Conservation (phyloP, 163 green algal genomes). For the Scenedesmus sp. region DNA sequence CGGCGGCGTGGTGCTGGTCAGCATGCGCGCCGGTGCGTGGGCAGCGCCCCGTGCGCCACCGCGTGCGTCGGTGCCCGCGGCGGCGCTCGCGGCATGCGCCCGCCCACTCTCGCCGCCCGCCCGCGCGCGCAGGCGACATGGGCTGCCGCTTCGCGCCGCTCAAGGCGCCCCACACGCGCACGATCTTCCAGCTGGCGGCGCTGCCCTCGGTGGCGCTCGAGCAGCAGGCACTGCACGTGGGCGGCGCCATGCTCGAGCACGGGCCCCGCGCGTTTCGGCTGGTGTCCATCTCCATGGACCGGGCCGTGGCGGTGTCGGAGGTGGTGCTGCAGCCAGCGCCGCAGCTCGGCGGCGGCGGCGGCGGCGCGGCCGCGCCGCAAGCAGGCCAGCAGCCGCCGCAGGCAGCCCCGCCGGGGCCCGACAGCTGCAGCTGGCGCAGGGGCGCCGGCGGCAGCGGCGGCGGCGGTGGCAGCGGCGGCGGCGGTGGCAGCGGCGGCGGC, state of each 20-base stretch:
- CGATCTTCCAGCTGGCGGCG: conserved; percentile 32
- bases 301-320: conserved; percentile 19
- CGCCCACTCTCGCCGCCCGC: neutral
- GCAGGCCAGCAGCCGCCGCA: conserved; percentile 4
- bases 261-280: neutral
- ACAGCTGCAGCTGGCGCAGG: too few species aligned
- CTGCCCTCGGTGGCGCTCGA: conserved; percentile 8
- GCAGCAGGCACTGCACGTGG: conserved; percentile 32
- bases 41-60: too few species aligned
- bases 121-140: conserved; percentile 14
- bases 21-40: neutral
- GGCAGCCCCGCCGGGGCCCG: too few species aligned
- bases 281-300: conserved; percentile 26
- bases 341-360: too few species aligned
- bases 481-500: too few species aligned
- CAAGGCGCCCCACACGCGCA: conserved; percentile 16
- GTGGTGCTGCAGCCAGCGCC: neutral
- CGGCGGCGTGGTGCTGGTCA: neutral
- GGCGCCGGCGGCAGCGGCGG: too few species aligned
- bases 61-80: too few species aligned
- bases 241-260: too few species aligned
- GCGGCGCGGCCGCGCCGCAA: too few species aligned
- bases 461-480: too few species aligned
- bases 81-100: too few species aligned
- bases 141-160: neutral